Base-by-base conservation (phyloP, 2,329 filamentous ascomycete species). In the Sporothrix globosa region DNA sequence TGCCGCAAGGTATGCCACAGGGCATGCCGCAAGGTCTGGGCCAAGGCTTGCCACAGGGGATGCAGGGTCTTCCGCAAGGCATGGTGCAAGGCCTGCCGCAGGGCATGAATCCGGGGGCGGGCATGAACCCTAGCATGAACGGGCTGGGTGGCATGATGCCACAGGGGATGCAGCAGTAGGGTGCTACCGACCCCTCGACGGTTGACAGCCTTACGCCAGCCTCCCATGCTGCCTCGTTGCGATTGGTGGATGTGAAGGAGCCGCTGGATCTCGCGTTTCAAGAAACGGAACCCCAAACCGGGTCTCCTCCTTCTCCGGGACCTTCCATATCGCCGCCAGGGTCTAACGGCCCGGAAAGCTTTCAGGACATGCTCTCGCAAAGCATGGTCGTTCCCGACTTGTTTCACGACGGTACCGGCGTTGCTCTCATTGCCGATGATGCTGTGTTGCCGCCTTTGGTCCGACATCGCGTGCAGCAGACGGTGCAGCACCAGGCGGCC, bases 101-200 rank as follows among this genome's bases (percentile, higher is more conserved):
- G 53, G 70, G 72, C 39, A 71, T 71, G 69, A 54, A 14, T 14
- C 68, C 27, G 41, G 67, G 27, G 39, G 19, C 53, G 46, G 70
- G 27, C 9, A 73, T 73, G 70, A 52, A 14, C 34, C 71, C 46
- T 21, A 61, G 63, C 52, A 73, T 73, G 70, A 73, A 67, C 63
- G 83, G 83, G 7, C 86, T 87, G 82, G 81, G 83, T 68, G 81
- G 82, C 34, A 87, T 87, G 82, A 85, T 85, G 83, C 82, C 82
- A 24, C 83, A 85, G 74, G 83, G 82, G 52, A 84, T 72, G 71
- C 71, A 72, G 71, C 71, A 72, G 66, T 72, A 72, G 71, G 39
- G 48, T 53, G 50, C 44, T 21, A 7, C 27, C 9, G 3, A 17
- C 27, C 5, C 34, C 34, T 19, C 17, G 24, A 19, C 13, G 19